Conservation (phyloP, 768 basidiomycete genomes). For the Suillus luteus region DNA sequence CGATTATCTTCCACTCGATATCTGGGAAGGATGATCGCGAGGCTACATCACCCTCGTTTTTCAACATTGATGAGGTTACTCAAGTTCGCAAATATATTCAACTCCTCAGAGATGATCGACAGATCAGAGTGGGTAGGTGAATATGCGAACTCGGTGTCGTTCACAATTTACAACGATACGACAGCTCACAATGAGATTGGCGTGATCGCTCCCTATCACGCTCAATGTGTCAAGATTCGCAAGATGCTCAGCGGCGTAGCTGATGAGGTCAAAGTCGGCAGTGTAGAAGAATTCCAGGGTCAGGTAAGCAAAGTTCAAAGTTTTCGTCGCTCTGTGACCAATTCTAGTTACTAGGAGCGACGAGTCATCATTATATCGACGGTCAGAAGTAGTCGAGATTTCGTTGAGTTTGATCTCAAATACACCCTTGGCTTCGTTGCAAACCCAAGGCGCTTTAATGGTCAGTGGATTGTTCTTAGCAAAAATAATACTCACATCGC, state of each 20-base stretch:
- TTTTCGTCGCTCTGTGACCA: not conserved
- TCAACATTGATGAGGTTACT: slow-evolving; percentile 62
- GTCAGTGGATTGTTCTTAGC: slow-evolving; percentile 23
- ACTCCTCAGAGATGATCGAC: slow-evolving; percentile 37
- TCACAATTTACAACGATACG: slow-evolving; percentile 7
- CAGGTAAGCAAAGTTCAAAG: slow-evolving; percentile 38
- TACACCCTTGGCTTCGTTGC: slow-evolving; percentile 39
- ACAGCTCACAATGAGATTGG: slow-evolving; percentile 57
- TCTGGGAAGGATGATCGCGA: slow-evolving; percentile 67
- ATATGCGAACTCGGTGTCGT: not conserved
- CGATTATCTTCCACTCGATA: slow-evolving; percentile 63
- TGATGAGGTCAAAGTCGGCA: slow-evolving; percentile 56
- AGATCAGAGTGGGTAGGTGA: slow-evolving; percentile 44
- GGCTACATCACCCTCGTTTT: slow-evolving; percentile 67
- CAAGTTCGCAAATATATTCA: slow-evolving; percentile 51
- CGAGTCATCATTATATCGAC: slow-evolving; percentile 43
- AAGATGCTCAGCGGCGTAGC: slow-evolving; percentile 32
- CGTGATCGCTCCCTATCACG: slow-evolving; percentile 63
- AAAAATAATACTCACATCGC: not conserved
- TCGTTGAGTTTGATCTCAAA: slow-evolving; percentile 30
- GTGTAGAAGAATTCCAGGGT: slow-evolving; percentile 69
- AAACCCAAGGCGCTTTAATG: slow-evolving; percentile 41
- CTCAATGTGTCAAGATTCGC: slow-evolving; percentile 55
- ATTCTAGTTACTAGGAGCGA: slow-evolving; percentile 33
- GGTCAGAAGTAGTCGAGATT: slow-evolving; percentile 37